Evolutionary conservation across 768 basidiomycete genomes (phyloP), one percentile per base, ranked within the genome.

Genomic region (Kwoniella sp.): DNA sequence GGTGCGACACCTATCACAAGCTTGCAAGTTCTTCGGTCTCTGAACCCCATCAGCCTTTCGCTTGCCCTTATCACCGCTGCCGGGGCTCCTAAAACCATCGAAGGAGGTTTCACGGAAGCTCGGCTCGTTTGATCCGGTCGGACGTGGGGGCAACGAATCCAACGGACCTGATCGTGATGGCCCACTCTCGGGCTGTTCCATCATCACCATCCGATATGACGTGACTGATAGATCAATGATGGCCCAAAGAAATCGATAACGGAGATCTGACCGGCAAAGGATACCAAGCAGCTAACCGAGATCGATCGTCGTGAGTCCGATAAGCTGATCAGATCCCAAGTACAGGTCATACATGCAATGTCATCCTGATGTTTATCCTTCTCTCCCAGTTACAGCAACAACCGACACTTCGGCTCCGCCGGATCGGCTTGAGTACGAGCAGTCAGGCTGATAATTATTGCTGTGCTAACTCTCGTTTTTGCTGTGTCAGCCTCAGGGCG

Each of bases 1-100:
- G 3, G 52, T 55, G 15, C 64, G 51, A 55, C 64, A 65, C 48
- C 64, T 59, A 56, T 65, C 64, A 53, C 64, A 65, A 48, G 64
- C 64, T 30, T 60, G 64, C 17, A 65, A 37, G 27, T 55, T 65
- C 26, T 65, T 65, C 6, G 57, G 64, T 47, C 30, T 48, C 7
- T 46, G 25, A 26, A 44, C 49, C 17, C 55, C 51, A 27, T 64
- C 56, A 22, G 55, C 52, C 50, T 54, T 30, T 17, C 54, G 50
- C 44, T 64, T 54, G 21, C 63, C 56, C 58, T 53, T 60, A 15
- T 60, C 50, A 3, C 40, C 40, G 17, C 40, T 19, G 40, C 40
- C 17, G 40, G 40, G 40, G 40, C 40, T 44, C 40, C 40, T 44
- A 3, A 19, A 9, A 4, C 17, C 40, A 44, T 44, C 40, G 17